These are phyloP conservation scores for Apiotrichum sp. DNA, from an alignment of 1,284 basidiomycete genomes.

Conservation along the genomic window DNA sequence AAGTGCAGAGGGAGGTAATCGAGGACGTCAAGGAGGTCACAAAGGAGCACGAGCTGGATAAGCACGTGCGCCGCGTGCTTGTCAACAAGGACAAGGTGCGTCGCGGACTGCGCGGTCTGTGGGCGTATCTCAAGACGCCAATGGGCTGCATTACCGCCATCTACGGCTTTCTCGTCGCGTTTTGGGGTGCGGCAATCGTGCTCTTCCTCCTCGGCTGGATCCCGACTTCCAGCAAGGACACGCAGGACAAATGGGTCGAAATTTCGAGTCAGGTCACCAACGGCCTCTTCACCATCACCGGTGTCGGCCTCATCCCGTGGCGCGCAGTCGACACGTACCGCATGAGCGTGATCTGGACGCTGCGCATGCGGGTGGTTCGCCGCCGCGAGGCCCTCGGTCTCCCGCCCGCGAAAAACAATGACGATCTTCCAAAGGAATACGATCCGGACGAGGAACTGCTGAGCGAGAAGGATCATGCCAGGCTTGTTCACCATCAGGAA, in stretches of 20 bases:
- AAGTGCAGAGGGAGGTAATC: slow-evolving; percentile 1
- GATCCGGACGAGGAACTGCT: slow-evolving; percentile 56
- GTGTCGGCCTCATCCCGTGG: slow-evolving; percentile 59
- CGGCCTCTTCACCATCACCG: slow-evolving; percentile 73
- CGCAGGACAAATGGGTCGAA: slow-evolving; percentile 51
- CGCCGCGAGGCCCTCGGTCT: slow-evolving; percentile 59
- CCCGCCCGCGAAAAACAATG: slow-evolving; percentile 61
- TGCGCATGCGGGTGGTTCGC: slow-evolving; percentile 56
- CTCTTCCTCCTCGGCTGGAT: slow-evolving; percentile 57
- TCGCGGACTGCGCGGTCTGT: slow-evolving; percentile 63
- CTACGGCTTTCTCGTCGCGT: slow-evolving; percentile 70
- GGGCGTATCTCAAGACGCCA: slow-evolving; percentile 74
- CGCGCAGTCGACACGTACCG: slow-evolving; percentile 71
- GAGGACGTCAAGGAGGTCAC: slow-evolving; percentile 3
- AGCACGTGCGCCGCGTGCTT: slow-evolving; percentile 72
- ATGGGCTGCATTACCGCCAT: slow-evolving; percentile 64
- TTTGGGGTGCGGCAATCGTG: slow-evolving; percentile 81
- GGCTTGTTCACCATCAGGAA: slow-evolving; percentile 56
- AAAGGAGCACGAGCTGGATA: slow-evolving; percentile 32
- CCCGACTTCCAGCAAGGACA: slow-evolving; percentile 30
- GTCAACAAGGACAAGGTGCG: slow-evolving; percentile 59
- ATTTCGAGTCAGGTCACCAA: slow-evolving; percentile 66
- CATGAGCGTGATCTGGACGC: slow-evolving; percentile 66
- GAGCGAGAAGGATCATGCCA: slow-evolving; percentile 62
- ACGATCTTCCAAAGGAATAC: slow-evolving; percentile 57